Base-by-base conservation (phyloP, 148 eudicot species). In the Vaccinium darrowii region DNA sequence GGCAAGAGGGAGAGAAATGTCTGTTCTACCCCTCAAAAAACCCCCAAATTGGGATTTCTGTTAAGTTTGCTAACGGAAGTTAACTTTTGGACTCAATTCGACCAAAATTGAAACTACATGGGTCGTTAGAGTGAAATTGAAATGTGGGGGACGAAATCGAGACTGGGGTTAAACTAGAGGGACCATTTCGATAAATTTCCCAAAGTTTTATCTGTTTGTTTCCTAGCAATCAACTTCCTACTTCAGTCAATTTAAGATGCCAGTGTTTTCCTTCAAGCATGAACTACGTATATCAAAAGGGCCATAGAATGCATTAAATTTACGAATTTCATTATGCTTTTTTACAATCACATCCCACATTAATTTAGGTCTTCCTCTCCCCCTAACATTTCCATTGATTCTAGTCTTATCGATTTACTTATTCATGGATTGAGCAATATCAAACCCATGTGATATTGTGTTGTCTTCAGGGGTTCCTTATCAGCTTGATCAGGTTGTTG, bases 401-500 rank as follows among this genome's bases (percentile, higher is more conserved):
- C 23, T 30, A 23, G 49, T 78, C 50, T 23, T 75, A 21, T 85
- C 27, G 25, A 47, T 81, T 49, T 54, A 18, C 80, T 23, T 39
- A 21, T 43, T 8, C 56, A 0, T 23, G 85, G 85, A 75, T 75
- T 76, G 18, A 56, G 25, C 9, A 25, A 19, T 84, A 62, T 78
- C 51, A 53, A 69, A 3, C 4, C 54, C 71, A 14, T 21, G 6
- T 52, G 56, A 76, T 88, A 13, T 73, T 87, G 15, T 62, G 12
- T 73, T 87, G 50, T 84, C 77, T 86, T 5, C 81, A 96, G 99
- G 99, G 98, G 65, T 89, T 72, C 94, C 98, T 49, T 96, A 96
- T 86, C 95, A 93, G 83, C 97, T 96, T 69, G 95, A 93, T 83
- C 99, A 96, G 89, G 88, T 96, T 86, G 90, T 85, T 67, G 83